A percentile compares a stretch with the other conserved stretches of the same genome.
These are phyloP conservation scores for Puccinia horiana DNA, from an alignment of 1,284 basidiomycete genomes.

Conservation along the genomic window DNA sequence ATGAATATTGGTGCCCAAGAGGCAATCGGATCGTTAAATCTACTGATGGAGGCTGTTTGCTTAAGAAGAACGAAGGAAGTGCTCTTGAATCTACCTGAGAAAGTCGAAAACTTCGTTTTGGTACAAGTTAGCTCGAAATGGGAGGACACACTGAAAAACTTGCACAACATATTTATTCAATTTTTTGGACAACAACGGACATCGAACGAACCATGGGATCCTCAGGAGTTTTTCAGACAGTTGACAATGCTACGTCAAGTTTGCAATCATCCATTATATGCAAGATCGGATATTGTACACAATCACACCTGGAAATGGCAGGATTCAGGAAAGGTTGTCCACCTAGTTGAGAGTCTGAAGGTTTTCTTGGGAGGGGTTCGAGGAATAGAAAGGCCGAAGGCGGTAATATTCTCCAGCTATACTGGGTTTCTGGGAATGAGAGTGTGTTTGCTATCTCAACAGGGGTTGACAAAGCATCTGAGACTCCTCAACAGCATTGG, in stretches of 20 bases:
- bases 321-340: neutral
- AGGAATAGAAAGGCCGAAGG: neutral
- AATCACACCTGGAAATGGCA: constrained; percentile 6
- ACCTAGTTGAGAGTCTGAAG: neutral
- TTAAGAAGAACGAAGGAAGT: constrained; percentile 12
- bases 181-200: neutral
- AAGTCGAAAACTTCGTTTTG: neutral
- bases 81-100: neutral
- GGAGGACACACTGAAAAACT: neutral
- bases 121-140: neutral
- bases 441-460: neutral
- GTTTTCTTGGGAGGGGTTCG: neutral
- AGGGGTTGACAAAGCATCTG: neutral
- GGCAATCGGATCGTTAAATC: neutral
- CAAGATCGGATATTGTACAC: constrained; percentile 1
- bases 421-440: neutral
- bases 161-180: neutral
- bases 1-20: neutral
- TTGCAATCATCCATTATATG: neutral
- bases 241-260: neutral
- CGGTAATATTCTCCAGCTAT: constrained; percentile 9
- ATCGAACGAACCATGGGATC: neutral
- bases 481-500: neutral
- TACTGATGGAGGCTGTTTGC: neutral
- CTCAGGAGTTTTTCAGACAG: neutral